Conservation (phyloP, 345 rosid genomes). For the Gossypium bickii region DNA sequence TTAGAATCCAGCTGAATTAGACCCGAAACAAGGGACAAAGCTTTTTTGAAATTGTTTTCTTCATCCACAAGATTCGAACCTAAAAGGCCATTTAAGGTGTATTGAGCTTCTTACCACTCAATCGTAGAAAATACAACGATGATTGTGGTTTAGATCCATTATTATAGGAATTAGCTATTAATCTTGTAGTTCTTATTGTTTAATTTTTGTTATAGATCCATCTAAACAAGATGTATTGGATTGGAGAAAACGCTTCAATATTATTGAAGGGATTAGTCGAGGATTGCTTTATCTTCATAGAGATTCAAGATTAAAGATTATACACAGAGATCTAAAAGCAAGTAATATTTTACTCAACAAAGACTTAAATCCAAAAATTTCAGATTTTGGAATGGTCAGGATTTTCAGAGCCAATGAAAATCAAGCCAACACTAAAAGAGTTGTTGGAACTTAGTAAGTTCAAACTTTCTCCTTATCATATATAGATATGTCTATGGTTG, state of each 20-base stretch:
- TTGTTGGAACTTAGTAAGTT: slow-evolving; percentile 28
- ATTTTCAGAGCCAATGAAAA: slow-evolving; percentile 23
- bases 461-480: not conserved
- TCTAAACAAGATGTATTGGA: not conserved
- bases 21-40: no score
- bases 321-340: slow-evolving; percentile 33
- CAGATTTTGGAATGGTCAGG: slow-evolving; percentile 39
- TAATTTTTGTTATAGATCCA: not conserved
- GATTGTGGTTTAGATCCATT: no score
- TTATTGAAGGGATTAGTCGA: not conserved
- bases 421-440: slow-evolving; percentile 19
- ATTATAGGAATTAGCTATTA: no score
- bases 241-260: not conserved
- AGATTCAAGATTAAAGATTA: slow-evolving; percentile 27
- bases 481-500: no score
- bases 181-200: not conserved
- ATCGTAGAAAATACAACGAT: not conserved
- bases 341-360: slow-evolving; percentile 29
- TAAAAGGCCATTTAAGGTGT: no score
- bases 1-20: no score
- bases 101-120: not conserved
- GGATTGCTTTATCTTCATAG: not conserved
- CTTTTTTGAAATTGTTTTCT: no score
- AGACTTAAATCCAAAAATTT: slow-evolving; percentile 27
- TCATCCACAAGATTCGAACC: no score